A percentile compares a stretch with the other conserved stretches of the same genome.
Evolutionary conservation across 331 rosid genomes (phyloP).

Genomic region (Dryas integrifolia): DNA sequence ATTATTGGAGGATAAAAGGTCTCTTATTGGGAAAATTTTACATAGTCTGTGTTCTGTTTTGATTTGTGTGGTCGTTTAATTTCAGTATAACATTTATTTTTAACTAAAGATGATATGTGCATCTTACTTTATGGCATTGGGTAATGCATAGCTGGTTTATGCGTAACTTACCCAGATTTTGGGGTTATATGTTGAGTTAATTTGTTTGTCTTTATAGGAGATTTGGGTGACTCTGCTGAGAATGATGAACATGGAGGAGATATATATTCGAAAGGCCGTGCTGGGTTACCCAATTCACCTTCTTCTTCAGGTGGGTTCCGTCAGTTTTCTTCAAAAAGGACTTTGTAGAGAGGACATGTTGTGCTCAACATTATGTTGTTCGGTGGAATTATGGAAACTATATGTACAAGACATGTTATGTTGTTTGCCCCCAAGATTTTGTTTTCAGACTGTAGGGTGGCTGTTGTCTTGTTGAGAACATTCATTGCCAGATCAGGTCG

Average conservation of each 20-base stretch:
- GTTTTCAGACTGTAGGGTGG: slow-evolving; percentile 84
- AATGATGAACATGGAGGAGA: slow-evolving; percentile 76
- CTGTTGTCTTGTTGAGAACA: slow-evolving; percentile 80
- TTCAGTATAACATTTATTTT: neutral
- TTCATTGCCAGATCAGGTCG: slow-evolving; percentile 68
- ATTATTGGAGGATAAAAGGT: neutral
- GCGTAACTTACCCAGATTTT: neutral
- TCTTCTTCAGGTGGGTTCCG: slow-evolving; percentile 99
- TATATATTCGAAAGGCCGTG: slow-evolving; percentile 50
- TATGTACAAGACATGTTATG: slow-evolving; percentile 72
- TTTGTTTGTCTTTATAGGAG: slow-evolving; percentile 51
- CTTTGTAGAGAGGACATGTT: slow-evolving; percentile 91
- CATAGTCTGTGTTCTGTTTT: neutral
- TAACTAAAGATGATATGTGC: neutral
- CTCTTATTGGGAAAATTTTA: neutral
- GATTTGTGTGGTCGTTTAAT: neutral
- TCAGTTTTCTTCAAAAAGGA: slow-evolving; percentile 98
- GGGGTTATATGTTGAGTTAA: neutral
- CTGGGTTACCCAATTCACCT: slow-evolving; percentile 90
- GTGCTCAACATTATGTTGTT: slow-evolving; percentile 75
- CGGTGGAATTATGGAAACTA: slow-evolving; percentile 84
- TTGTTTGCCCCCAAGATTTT: slow-evolving; percentile 73
- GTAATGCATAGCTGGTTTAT: neutral
- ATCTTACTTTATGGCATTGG: neutral
- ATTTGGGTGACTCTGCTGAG: slow-evolving; percentile 85